These are phyloP conservation scores for Ustilago crameri DNA, from an alignment of 1,284 basidiomycete species.

Conservation along the genomic window DNA sequence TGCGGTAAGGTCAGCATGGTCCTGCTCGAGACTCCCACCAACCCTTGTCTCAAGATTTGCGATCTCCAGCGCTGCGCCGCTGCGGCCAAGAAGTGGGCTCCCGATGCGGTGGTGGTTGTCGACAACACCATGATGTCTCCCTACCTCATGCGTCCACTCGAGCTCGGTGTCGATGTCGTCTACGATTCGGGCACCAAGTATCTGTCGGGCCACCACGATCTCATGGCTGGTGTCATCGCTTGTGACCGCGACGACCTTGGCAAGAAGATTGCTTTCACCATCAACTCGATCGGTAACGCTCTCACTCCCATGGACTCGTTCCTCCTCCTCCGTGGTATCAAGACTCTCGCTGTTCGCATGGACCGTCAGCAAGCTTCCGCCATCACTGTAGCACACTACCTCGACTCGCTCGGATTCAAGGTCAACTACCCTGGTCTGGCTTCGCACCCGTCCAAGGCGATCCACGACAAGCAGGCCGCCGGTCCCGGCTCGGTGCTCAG, in stretches of 20 bases:
- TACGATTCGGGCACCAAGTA: constrained; percentile 99
- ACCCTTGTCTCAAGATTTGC: constrained; percentile 94
- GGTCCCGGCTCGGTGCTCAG: constrained; percentile 94
- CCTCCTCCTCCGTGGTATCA: constrained; percentile 92
- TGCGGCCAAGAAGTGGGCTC: constrained; percentile 60
- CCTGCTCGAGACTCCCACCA: constrained; percentile 95
- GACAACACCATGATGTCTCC: constrained; percentile 99
- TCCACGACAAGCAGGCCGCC: constrained; percentile 81
- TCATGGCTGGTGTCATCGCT: constrained; percentile 82
- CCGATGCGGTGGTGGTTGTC: constrained; percentile 65
- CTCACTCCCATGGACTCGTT: constrained; percentile 85
- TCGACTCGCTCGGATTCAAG: constrained; percentile 86
- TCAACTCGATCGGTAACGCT: constrained; percentile 97
- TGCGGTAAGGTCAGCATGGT: constrained; percentile 61
- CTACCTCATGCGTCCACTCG: constrained; percentile 93
- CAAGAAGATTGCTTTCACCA: constrained; percentile 87
- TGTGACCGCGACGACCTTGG: constrained; percentile 91
- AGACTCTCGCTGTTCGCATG: constrained; percentile 96
- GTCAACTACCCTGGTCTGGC: constrained; percentile 93
- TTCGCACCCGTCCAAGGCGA: constrained; percentile 82
- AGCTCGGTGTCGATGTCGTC: constrained; percentile 94
- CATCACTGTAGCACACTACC: constrained; percentile 85
- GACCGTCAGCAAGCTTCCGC: constrained; percentile 90
- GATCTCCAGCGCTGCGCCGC: constrained; percentile 76
- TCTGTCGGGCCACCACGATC: constrained; percentile 95